Evolutionary conservation across 2,329 filamentous ascomycete genomes (phyloP).

Genomic region (Monosporascus cannonballus): DNA sequence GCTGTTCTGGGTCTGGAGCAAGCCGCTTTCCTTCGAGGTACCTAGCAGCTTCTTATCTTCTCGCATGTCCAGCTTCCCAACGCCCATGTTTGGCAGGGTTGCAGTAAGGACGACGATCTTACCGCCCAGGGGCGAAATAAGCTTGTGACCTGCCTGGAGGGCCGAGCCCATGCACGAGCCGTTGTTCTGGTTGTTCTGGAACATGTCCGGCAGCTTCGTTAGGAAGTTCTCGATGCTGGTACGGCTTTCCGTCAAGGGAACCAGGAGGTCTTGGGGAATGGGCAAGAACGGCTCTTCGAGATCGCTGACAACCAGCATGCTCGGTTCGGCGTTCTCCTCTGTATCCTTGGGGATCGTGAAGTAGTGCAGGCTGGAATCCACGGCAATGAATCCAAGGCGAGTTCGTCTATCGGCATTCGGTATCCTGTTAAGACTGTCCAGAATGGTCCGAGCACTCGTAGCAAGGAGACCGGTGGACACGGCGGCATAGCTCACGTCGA

Average conservation of each 20-base stretch:
- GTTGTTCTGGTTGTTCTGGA: conserved; percentile 85
- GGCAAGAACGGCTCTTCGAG: conserved; percentile 95
- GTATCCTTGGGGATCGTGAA: conserved; percentile 89
- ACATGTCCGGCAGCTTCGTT: conserved; percentile 89
- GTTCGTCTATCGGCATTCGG: conserved; percentile 96
- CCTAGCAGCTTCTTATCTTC: conserved; percentile 95
- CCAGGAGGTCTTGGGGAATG: conserved; percentile 84
- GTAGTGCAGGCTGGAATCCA: conserved; percentile 92
- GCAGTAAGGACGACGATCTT: conserved; percentile 92
- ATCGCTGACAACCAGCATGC: conserved; percentile 91
- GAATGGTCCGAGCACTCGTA: conserved; percentile 85
- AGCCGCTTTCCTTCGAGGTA: conserved; percentile 80
- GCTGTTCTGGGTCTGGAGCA: conserved; percentile 87
- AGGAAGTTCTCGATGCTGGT: conserved; percentile 90
- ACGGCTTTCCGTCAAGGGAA: conserved; percentile 82
- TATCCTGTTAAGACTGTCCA: conserved; percentile 93
- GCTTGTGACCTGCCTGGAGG: conserved; percentile 85
- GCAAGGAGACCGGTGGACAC: conserved; percentile 88
- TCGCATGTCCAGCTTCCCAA: conserved; percentile 84
- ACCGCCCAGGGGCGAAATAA: conserved; percentile 88
- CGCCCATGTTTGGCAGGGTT: conserved; percentile 82
- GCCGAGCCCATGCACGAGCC: conserved; percentile 94
- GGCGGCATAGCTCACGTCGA: conserved; percentile 88
- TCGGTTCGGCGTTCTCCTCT: conserved; percentile 77
- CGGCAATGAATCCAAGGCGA: conserved; percentile 87